phyloP scores from a whole-genome alignment of 148 eudicot genomes.

The Bassia scoparia region DNA sequence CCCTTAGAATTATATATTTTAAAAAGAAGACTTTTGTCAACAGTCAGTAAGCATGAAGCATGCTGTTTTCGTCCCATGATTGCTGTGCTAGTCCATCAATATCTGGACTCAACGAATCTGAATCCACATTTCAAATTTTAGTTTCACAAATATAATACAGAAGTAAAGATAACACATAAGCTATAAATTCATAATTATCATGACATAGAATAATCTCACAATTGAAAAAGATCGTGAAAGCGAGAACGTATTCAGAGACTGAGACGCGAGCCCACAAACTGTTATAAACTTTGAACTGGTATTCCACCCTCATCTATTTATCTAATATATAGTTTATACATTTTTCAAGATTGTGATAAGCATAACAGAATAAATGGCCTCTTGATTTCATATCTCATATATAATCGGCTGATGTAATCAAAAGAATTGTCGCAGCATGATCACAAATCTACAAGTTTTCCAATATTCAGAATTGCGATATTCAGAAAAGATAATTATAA shows the following conservation, averaged over 20 bases:
- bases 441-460: not conserved
- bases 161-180: not conserved
- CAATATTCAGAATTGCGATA: no score
- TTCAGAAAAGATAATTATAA: no score
- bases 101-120: slow-evolving; percentile 2
- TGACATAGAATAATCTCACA: not conserved
- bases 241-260: not conserved
- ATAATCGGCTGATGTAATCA: not conserved
- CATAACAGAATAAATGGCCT: not conserved
- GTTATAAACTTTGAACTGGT: slow-evolving; percentile 14
- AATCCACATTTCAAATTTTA: not conserved
- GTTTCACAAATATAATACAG: not conserved
- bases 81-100: slow-evolving; percentile 13
- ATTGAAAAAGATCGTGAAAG: not conserved
- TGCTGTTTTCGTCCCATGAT: slow-evolving; percentile 22
- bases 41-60: slow-evolving; percentile 30
- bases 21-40: not conserved
- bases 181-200: not conserved
- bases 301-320: not conserved
- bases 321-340: not conserved
- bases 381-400: not conserved
- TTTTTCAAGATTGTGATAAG: not conserved
- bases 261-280: not conserved
- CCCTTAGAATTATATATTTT: not conserved
- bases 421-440: not conserved